Evolutionary conservation across 495 filamentous ascomycete genomes (phyloP), one percentile per base, ranked within the genome.

Genomic region (Neurospora sp.): DNA sequence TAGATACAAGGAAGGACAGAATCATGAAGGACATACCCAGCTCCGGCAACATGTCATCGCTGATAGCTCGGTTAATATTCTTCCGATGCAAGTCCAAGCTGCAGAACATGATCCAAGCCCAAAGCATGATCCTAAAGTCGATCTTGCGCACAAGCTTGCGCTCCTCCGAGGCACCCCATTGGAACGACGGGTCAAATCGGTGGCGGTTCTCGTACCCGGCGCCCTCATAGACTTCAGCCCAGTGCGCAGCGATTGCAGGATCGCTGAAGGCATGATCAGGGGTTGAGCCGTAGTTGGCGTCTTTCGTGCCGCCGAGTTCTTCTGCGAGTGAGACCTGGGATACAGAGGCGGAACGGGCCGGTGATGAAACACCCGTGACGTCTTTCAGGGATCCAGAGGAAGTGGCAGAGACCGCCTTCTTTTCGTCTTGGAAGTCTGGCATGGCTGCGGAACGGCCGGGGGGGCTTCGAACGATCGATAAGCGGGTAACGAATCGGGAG

Each of bases 171-270:
- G 80, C 80, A 13, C 79, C 82, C 87, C 87, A 89, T 45, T 76
- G 79, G 71, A 82, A 83, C 5, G 76, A 73, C 4, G 86, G 85
- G 73, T 88, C 86, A 73, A 87, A 91, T 5, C 86, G 83, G 80
- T 91, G 88, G 1, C 85, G 82, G 78, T 87, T 87, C 77, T 88
- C 86, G 71, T 87, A 87, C n/a, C 75, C 39, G 15, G 81, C 82
- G 36, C 78, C 76, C 73, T 86, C 80, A 39, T 76, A 81, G 15
- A 78, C 62, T 2, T 45, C 70, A 6, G 74, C 76, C 78, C 79
- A 81, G 72, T 80, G 71, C 2, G 77, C 71, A 5, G 80, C 80
- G 8, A 78, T 71, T 37, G 70, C 45, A 8, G 79, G 78, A 42
- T 80, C 78, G 9, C 69, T 74, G 69, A 82, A 80, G 74, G 79